Conservation (phyloP, 2,329 filamentous ascomycete species). For the Hymenoscyphus linearis region DNA sequence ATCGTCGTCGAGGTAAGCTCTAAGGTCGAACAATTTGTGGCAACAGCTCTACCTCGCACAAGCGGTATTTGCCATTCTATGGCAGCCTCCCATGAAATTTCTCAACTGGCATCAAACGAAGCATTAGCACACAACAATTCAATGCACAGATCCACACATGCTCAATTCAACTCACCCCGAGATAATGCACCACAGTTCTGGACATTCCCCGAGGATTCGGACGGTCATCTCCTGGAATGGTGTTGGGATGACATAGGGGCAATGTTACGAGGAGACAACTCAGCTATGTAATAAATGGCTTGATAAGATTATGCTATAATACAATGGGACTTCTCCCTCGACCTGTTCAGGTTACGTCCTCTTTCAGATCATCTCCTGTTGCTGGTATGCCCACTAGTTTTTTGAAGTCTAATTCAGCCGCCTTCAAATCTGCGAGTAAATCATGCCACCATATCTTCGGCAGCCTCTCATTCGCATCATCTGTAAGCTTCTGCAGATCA, state of each 20-base stretch:
- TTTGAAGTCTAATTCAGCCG: slow-evolving; percentile 32
- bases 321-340: slow-evolving; percentile 1
- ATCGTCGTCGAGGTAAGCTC: slow-evolving; percentile 33
- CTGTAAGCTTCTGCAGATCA: slow-evolving; percentile 34
- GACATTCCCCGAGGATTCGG: slow-evolving; percentile 8
- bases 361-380: not conserved
- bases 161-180: not conserved
- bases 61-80: not conserved
- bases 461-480: slow-evolving; percentile 31
- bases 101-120: not conserved
- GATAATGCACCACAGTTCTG: slow-evolving; percentile 8
- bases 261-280: slow-evolving; percentile 5
- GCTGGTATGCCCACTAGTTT: not conserved
- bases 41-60: not conserved
- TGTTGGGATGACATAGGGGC: slow-evolving; percentile 12
- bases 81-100: not conserved
- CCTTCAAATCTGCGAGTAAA: slow-evolving; percentile 31
- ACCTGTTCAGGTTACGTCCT: not conserved
- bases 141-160: not conserved
- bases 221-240: slow-evolving; percentile 11
- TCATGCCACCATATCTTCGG: slow-evolving; percentile 32
- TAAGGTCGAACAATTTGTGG: slow-evolving; percentile 17
- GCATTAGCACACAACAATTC: not conserved
- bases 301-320: not conserved
- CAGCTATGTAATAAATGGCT: not conserved